Evolutionary conservation across 352 stramenopile species (phyloP).

Genomic region (Globisporangium echinulatum): DNA sequence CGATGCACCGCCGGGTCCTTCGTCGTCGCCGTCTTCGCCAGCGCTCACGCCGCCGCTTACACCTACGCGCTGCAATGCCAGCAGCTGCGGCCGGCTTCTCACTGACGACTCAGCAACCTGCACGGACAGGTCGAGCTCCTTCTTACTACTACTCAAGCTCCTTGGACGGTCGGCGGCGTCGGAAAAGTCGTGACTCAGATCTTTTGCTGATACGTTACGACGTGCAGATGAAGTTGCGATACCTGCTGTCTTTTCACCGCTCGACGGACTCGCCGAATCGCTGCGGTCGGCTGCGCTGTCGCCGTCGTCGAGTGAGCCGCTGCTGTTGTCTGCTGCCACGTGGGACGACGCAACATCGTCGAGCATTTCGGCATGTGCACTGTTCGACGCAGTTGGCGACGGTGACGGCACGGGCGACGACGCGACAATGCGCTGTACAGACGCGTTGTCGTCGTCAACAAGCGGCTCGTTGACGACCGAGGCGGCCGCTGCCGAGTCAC

Average conservation of each 20-base stretch:
- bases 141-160: constrained; percentile 10
- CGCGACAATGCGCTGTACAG: too few species aligned
- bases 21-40: constrained; percentile 45
- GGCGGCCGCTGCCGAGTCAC: not conserved
- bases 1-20: constrained; percentile 19
- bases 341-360: too few species aligned
- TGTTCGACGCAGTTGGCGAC: constrained; percentile 5
- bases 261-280: constrained; percentile 6
- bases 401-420: not conserved
- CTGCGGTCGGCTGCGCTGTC: not conserved
- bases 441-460: constrained; percentile 4
- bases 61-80: not conserved
- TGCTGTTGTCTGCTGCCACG: not conserved
- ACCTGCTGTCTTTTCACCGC: constrained; percentile 13
- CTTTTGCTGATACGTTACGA: constrained; percentile 1
- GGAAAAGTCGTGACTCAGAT: constrained; percentile 2
- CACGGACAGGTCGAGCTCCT: constrained; percentile 14
- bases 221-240: not conserved
- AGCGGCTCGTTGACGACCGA: not conserved
- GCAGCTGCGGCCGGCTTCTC: not conserved
- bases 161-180: not conserved
- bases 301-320: not conserved
- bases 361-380: not conserved
- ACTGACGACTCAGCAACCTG: constrained; percentile 24
- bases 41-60: constrained; percentile 24